Evolutionary conservation across 1,139 yeast genomes (phyloP), one percentile per base, ranked within the genome.

Genomic region (Eremothecium gossypii): DNA sequence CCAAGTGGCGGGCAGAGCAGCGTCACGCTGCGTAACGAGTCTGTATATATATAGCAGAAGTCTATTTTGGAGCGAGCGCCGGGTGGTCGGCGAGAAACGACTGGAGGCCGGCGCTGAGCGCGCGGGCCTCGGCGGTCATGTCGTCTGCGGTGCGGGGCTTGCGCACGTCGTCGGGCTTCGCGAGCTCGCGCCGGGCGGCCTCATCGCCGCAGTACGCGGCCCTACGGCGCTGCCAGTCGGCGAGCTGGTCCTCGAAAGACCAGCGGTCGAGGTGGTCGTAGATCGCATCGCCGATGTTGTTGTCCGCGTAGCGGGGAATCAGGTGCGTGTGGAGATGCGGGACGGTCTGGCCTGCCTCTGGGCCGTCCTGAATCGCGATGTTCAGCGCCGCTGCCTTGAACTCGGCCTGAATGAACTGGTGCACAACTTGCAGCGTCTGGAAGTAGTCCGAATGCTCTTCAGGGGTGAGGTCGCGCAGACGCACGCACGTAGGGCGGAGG

Each of bases 261-360:
- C 69, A 70, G 33, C 68, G 70, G 49, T 84, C 89, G 41, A 91
- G 60, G 51, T 68, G 65, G 8, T 64, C 65, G 60, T 89, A 85
- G 30, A 91, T 73, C 35, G 73, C 76, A 56, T 86, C 95, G 1
- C 85, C 87, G 48, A 75, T 71, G 32, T 79, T 83, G 51, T 83
- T 81, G 8, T 65, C 60, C 42, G 69, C 68, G 55, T 72, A 77
- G 34, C 98, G 69, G 3, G 98, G 98, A 29, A 91, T 86, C 12
- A 91, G 65, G 60, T 91, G 98, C 29, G 96, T 82, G 60, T 91
- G 98, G 26, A 91, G 71, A 62, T 91, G 98, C 2, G 96, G 95
- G 1, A 91, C 80, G 12, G 91, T 77, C 59, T 91, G 98, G 3
- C 98, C 98, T 2, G 96, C 91, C 42, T 85, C 86, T 0, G 91